These are phyloP conservation scores for barley (Hordeum vulgare) DNA, from an alignment of 176 grass and related monocot genomes.

Conservation along the genomic window DNA sequence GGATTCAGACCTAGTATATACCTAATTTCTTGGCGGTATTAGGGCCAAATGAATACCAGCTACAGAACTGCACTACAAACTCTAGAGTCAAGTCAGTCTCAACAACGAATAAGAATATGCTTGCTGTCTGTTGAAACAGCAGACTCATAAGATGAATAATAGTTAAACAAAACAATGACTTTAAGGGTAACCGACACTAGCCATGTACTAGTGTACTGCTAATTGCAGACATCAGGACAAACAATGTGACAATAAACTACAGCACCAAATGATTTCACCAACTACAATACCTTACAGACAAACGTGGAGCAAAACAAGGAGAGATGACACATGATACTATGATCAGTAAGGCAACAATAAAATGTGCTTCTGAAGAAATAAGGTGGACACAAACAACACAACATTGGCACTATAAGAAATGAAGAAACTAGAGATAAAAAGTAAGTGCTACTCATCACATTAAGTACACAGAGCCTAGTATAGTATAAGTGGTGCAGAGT, in stretches of 20 bases:
- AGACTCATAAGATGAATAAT: conserved; percentile 13
- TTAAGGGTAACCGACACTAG: background rate
- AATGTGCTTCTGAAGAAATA: background rate
- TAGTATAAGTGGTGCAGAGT: background rate
- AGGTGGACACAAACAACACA: background rate
- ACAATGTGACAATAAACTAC: conserved; percentile 17
- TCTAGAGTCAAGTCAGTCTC: conserved; percentile 13
- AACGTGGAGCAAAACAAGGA: conserved; percentile 18
- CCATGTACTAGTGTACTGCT: background rate
- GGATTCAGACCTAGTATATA: background rate
- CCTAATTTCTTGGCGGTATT: conserved; percentile 31
- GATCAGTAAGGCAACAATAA: background rate
- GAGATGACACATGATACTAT: conserved; percentile 11
- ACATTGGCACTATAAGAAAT: background rate
- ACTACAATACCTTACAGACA: conserved; percentile 13
- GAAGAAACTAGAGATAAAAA: background rate
- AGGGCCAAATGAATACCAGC: background rate
- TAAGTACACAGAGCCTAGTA: background rate
- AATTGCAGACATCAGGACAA: conserved; percentile 15
- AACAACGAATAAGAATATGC: conserved; percentile 23
- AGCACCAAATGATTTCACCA: conserved; percentile 15
- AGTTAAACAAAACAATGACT: conserved; percentile 19
- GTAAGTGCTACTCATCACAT: background rate
- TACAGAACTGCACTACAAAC: conserved; percentile 1
- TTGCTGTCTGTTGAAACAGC: conserved; percentile 34